These are phyloP conservation scores for Haplosporangium gracile DNA, from an alignment of 192 early-diverging fungal genomes.

Conservation along the genomic window DNA sequence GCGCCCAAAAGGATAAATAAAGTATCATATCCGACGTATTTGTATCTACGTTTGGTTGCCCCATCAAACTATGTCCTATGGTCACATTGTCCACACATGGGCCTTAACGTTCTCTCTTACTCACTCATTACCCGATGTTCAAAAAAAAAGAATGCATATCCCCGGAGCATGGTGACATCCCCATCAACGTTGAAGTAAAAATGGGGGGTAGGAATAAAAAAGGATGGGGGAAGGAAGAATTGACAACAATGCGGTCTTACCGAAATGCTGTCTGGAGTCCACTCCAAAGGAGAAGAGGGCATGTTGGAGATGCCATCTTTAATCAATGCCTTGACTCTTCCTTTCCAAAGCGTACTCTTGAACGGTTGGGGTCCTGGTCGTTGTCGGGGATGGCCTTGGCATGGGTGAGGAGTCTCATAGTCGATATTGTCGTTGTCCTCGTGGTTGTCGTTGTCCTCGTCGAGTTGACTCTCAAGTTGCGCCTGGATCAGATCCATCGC, in stretches of 20 bases:
- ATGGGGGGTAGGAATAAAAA: not conserved
- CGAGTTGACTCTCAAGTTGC: constrained; percentile 12
- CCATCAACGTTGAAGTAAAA: not conserved
- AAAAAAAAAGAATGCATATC: not conserved
- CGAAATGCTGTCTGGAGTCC: constrained; percentile 13
- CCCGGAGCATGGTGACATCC: not conserved
- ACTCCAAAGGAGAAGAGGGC: not conserved
- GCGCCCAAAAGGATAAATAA: too few species aligned
- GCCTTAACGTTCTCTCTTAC: not conserved
- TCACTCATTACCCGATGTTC: not conserved
- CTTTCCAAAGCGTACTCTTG: not conserved
- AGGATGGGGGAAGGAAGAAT: too few species aligned
- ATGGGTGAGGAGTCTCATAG: not conserved
- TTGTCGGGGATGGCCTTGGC: not conserved
- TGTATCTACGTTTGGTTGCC: not conserved
- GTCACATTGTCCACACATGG: not conserved
- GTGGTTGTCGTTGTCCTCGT: not conserved
- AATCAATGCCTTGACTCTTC: not conserved
- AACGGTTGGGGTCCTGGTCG: not conserved
- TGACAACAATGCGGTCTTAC: not conserved
- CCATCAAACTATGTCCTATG: constrained; percentile 3
- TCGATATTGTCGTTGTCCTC: not conserved
- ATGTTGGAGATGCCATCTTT: not conserved
- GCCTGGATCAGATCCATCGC: constrained; percentile 12
- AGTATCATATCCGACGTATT: not conserved